These are phyloP conservation scores for Dioscorea dumetorum DNA, from an alignment of 106 monocot genomes.

Conservation along the genomic window DNA sequence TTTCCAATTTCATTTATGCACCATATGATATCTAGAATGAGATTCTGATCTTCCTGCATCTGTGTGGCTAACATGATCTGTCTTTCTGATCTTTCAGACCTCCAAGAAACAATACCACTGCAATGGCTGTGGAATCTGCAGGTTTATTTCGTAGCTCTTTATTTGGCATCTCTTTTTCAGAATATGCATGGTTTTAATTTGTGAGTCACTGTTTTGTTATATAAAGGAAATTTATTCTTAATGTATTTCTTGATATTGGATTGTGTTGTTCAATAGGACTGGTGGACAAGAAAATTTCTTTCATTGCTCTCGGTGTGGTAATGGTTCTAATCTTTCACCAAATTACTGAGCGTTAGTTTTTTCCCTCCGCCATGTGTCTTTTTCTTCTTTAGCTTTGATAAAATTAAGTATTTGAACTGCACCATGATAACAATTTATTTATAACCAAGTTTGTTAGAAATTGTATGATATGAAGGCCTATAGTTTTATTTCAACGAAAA, in stretches of 20 bases:
- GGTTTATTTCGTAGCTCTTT: conserved; percentile 16
- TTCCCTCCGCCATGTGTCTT: too few relatives aligned
- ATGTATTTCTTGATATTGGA: not conserved
- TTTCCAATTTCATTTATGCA: not conserved
- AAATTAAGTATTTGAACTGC: too few relatives aligned
- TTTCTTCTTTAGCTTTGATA: too few relatives aligned
- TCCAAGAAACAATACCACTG: conserved; percentile 71
- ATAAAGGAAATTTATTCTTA: too few relatives aligned
- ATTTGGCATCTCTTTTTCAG: not conserved
- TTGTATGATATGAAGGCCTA: too few relatives aligned
- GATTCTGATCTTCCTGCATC: not conserved
- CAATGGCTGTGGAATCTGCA: conserved; percentile 64
- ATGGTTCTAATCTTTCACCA: not conserved
- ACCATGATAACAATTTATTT: too few relatives aligned
- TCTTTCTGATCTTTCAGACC: conserved; percentile 18
- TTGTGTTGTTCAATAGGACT: conserved; percentile 40
- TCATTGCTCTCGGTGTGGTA: conserved; percentile 59
- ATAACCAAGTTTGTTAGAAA: too few relatives aligned
- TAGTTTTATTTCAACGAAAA: too few relatives aligned
- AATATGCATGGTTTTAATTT: too few relatives aligned
- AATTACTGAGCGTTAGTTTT: too few relatives aligned
- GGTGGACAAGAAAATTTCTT: conserved; percentile 62
- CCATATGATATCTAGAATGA: not conserved
- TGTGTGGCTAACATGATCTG: not conserved
- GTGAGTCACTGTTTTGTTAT: too few relatives aligned